A percentile compares a stretch with the other conserved stretches of the same genome.
phyloP scores from a whole-genome alignment of 2,329 filamentous ascomycete species.

The Parastagonospora nodorum region DNA sequence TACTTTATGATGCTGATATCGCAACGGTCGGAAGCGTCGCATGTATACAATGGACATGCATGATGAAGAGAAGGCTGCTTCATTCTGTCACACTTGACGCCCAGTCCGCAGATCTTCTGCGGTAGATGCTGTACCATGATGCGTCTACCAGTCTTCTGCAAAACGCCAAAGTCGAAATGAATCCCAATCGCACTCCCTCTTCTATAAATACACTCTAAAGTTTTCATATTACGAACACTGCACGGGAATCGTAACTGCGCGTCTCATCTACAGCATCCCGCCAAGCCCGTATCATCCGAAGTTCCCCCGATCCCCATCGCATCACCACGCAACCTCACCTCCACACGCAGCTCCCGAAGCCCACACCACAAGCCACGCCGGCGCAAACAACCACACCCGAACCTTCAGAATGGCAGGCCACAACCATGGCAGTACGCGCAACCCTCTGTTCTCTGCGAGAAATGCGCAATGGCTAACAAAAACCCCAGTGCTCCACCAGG shows the following conservation, averaged over 20 bases:
- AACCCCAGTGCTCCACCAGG: slow-evolving; percentile 54
- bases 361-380: slow-evolving; percentile 14
- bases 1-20: background rate
- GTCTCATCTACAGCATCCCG: background rate
- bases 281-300: slow-evolving; percentile 25
- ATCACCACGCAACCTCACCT: slow-evolving; percentile 47
- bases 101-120: no score
- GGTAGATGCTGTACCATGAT: no score
- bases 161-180: no score
- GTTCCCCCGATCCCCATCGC: slow-evolving; percentile 20
- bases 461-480: slow-evolving; percentile 31
- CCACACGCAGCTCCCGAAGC: slow-evolving; percentile 49
- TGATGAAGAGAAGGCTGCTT: no score
- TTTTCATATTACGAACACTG: no score
- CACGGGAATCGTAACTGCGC: no score
- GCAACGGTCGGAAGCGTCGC: no score
- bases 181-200: no score
- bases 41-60: no score
- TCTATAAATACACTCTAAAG: no score
- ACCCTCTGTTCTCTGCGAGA: background rate
- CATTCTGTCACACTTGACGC: no score
- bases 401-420: slow-evolving; percentile 36
- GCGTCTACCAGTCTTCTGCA: no score
- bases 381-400: slow-evolving; percentile 14
- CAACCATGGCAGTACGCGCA: slow-evolving; percentile 29